Base-by-base conservation (phyloP, 208 protist species). In the Leishmania martiniquensis region DNA sequence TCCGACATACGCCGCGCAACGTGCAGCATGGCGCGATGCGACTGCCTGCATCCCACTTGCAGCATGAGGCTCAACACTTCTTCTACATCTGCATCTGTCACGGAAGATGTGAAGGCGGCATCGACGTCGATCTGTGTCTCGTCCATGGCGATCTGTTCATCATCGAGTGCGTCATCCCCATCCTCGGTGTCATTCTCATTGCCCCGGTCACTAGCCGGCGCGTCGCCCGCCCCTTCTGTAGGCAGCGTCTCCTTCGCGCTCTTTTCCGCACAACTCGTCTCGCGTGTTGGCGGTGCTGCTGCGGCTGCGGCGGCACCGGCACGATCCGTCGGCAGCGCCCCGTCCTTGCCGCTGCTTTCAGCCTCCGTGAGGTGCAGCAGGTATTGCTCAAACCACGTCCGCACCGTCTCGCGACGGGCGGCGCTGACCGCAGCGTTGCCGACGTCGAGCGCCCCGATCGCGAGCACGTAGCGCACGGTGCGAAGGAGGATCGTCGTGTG, bases 71-170 rank as follows among this genome's bases (percentile, higher is more conserved):
- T 72, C 65, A 91, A 69, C 7, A 91, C 72, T 29, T 51, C 49
- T 51, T 91, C 88, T 34, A 91, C 51, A 17, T 83, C 84, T 10
- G 52, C 78, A 5, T 84, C 81, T 2, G 78, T 80, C 5, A 85
- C 49, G 0, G 66, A 32, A 2, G 44, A 59, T 22, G 63, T 76
- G 55, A 78, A 75, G 49, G 15, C 60, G 9, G 77, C 59, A 15
- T 79, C 80, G 20, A 51, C 44, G 9, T 17, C 37, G 20, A 17
- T 29, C 10, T 17, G 5, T 25, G 29, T 44, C 22, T 51, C n/a
- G 49, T 42, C 55, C 0, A 2, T 32, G 10, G 55, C 25, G 5
- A 25, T 22, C 15, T 29, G 3, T 22, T 68, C 22, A 0, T 80
- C 73, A 0, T 70, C 71, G 32, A 32, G 59, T 42, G 42, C 51